Conservation (phyloP, 768 basidiomycete genomes). For the Termitomyces sp. region DNA sequence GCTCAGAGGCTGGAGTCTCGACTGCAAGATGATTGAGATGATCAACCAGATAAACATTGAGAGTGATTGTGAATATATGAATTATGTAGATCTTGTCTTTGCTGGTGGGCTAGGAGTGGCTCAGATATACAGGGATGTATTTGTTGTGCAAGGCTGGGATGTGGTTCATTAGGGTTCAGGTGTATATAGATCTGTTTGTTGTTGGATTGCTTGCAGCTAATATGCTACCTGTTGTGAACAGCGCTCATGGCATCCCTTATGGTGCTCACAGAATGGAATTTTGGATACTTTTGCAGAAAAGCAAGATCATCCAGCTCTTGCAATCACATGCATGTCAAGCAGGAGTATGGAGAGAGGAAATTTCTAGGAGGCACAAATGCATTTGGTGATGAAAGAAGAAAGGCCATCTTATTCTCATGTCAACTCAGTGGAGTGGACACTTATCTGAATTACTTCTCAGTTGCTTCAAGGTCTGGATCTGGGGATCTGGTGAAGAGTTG, state of each 20-base stretch:
- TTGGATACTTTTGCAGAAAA: not conserved
- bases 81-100: not conserved
- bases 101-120: not conserved
- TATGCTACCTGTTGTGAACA: not conserved
- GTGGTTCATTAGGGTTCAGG: not conserved
- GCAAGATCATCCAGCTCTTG: not conserved
- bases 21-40: too few species aligned
- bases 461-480: too few species aligned
- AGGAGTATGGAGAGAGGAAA: not conserved
- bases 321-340: not conserved
- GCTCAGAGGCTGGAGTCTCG: too few species aligned
- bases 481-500: not conserved
- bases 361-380: not conserved
- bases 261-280: not conserved
- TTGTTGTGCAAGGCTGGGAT: constrained; percentile 9
- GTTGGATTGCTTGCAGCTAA: not conserved
- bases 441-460: too few species aligned
- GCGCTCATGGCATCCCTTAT: constrained; percentile 2
- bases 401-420: not conserved
- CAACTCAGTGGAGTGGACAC: not conserved
- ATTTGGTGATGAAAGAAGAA: not conserved
- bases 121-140: not conserved
- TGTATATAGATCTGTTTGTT: not conserved
- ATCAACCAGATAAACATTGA: too few species aligned
- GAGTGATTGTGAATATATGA: not conserved